Conservation (phyloP, 2,329 filamentous ascomycete species). For the Colletotrichum limetticola region DNA sequence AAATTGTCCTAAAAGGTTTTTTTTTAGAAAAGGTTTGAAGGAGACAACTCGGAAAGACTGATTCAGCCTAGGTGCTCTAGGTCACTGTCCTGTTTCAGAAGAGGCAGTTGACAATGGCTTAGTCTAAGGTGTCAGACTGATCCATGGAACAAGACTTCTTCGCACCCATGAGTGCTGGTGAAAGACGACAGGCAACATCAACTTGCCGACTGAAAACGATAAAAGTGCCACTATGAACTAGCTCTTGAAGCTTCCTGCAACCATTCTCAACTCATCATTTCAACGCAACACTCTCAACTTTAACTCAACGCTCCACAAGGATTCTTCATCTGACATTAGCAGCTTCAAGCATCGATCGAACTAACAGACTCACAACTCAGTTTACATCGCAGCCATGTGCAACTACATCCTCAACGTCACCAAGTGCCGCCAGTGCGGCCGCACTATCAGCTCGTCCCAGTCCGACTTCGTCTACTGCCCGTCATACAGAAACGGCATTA, state of each 20-base stretch:
- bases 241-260: neutral
- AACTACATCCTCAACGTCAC: conserved; percentile 29
- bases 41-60: no score
- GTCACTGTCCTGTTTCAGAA: neutral
- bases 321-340: neutral
- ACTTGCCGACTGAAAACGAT: no score
- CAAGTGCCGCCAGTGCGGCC: conserved; percentile 29
- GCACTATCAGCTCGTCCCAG: neutral
- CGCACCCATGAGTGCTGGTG: neutral
- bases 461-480: conserved; percentile 29
- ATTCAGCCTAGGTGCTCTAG: neutral
- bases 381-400: conserved; percentile 12
- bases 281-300: neutral
- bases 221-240: neutral
- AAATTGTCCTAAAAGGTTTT: neutral
- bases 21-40: neutral
- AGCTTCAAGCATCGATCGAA: neutral
- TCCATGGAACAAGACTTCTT: neutral
- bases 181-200: neutral
- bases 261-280: neutral
- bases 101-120: neutral
- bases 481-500: conserved; percentile 8
- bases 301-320: no score
- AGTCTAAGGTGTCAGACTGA: neutral
- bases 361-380: neutral